phyloP scores from a whole-genome alignment of 78 protist genomes.

The Diacronema lutheri region DNA sequence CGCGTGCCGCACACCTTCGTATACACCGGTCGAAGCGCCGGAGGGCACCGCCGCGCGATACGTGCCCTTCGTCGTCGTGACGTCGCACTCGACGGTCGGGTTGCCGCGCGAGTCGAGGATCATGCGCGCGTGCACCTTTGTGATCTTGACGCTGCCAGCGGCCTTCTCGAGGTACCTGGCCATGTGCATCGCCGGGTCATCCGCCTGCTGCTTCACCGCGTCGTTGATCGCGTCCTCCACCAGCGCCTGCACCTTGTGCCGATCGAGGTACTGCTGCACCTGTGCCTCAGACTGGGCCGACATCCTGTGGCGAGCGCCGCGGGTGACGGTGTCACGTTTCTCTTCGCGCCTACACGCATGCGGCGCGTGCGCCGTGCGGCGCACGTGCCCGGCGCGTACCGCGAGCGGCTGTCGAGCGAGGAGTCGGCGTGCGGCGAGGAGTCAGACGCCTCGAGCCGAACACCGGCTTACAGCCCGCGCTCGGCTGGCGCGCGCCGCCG shows the following conservation, averaged over 20 bases:
- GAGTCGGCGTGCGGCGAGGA: too few relatives aligned
- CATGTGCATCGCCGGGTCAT: background rate
- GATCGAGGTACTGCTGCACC: background rate
- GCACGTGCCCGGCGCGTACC: too few relatives aligned
- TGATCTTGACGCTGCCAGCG: background rate
- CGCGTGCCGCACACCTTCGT: conserved; percentile 91
- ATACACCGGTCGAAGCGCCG: conserved; percentile 98
- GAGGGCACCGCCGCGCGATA: conserved; percentile 87
- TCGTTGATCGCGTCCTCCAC: conserved; percentile 23
- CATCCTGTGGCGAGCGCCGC: too few relatives aligned
- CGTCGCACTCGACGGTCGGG: conserved; percentile 61
- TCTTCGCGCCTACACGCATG: too few relatives aligned
- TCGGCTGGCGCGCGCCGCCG: too few relatives aligned
- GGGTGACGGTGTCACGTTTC: too few relatives aligned
- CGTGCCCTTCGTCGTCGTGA: conserved; percentile 58
- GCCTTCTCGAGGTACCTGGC: background rate
- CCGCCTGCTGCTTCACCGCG: background rate
- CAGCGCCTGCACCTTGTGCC: background rate
- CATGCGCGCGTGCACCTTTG: conserved; percentile 66
- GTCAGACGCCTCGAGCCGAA: too few relatives aligned
- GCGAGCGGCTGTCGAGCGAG: too few relatives aligned
- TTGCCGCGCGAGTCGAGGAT: conserved; percentile 85
- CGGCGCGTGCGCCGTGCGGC: too few relatives aligned
- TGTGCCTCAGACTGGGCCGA: background rate
- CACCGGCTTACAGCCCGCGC: too few relatives aligned